Percentiles rank a stretch among this genome's conserved stretches.
These are phyloP conservation scores for Metschnikowia aberdeeniae DNA, from an alignment of 805 yeast species.

Conservation along the genomic window DNA sequence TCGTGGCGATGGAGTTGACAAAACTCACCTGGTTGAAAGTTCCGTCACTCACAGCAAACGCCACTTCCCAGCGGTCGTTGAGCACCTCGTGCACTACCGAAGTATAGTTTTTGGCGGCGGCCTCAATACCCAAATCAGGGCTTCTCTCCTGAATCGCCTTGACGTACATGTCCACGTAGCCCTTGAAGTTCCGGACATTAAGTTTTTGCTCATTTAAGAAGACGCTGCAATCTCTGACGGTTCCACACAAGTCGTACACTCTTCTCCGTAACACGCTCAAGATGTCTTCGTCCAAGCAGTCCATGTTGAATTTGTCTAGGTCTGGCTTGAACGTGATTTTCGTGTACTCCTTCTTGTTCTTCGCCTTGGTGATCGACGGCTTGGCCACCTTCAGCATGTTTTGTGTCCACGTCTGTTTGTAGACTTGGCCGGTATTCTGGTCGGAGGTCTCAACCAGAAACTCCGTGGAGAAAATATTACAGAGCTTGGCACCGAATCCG, in stretches of 20 bases:
- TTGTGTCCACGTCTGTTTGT: slow-evolving; percentile 79
- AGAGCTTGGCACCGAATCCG: slow-evolving; percentile 95
- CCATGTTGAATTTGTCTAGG: slow-evolving; percentile 79
- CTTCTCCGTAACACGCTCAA: slow-evolving; percentile 85
- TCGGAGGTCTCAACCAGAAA: slow-evolving; percentile 90
- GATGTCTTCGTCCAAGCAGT: slow-evolving; percentile 73
- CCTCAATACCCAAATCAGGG: slow-evolving; percentile 26
- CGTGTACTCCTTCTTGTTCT: slow-evolving; percentile 71
- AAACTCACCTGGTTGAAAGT: slow-evolving; percentile 91
- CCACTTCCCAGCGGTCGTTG: slow-evolving; percentile 92
- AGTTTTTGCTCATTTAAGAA: slow-evolving; percentile 71
- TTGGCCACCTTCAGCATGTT: slow-evolving; percentile 79
- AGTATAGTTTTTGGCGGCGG: slow-evolving; percentile 33
- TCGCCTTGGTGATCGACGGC: slow-evolving; percentile 63
- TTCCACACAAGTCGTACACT: slow-evolving; percentile 93
- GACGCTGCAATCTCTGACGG: slow-evolving; percentile 78
- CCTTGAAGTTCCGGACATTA: slow-evolving; percentile 71
- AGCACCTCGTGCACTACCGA: slow-evolving; percentile 72
- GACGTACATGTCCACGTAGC: slow-evolving; percentile 84
- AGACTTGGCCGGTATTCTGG: slow-evolving; percentile 52
- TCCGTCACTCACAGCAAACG: slow-evolving; percentile 90
- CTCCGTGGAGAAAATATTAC: slow-evolving; percentile 91
- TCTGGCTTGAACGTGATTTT: slow-evolving; percentile 88
- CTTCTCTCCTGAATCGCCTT: slow-evolving; percentile 61
- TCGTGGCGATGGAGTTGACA: slow-evolving; percentile 96